A percentile compares a stretch with the other conserved stretches of the same genome.
These are phyloP conservation scores for Aspergillus terreus DNA, from an alignment of 2,329 filamentous ascomycete genomes.

Conservation along the genomic window DNA sequence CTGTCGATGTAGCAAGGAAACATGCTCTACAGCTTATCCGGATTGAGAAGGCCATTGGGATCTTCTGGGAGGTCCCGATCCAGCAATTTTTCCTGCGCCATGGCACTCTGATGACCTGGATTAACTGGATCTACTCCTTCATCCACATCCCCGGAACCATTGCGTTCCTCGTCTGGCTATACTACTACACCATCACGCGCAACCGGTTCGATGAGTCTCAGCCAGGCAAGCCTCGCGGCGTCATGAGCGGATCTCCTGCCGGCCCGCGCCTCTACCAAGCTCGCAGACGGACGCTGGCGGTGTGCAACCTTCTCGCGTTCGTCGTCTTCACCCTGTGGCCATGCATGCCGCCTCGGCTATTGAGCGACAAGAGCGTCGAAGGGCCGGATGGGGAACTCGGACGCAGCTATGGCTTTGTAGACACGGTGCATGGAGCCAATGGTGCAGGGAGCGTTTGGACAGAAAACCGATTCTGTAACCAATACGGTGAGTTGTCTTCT, in stretches of 20 bases:
- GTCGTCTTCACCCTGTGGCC: slow-evolving; percentile 58
- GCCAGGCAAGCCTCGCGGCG: slow-evolving; percentile 33
- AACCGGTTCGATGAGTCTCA: slow-evolving; percentile 46
- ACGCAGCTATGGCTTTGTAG: slow-evolving; percentile 57
- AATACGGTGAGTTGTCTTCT: slow-evolving; percentile 55
- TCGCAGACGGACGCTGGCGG: slow-evolving; percentile 53
- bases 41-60: slow-evolving; percentile 60
- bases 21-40: slow-evolving; percentile 67
- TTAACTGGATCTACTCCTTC: slow-evolving; percentile 71
- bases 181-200: slow-evolving; percentile 65
- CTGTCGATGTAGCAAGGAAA: slow-evolving; percentile 63
- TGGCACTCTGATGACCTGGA: slow-evolving; percentile 60
- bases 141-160: slow-evolving; percentile 77
- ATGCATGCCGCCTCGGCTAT: slow-evolving; percentile 58
- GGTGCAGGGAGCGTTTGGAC: slow-evolving; percentile 69
- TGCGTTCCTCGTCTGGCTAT: slow-evolving; percentile 63
- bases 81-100: slow-evolving; percentile 56
- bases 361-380: slow-evolving; percentile 52
- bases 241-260: slow-evolving; percentile 40
- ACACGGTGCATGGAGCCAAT: slow-evolving; percentile 55
- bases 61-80: slow-evolving; percentile 63
- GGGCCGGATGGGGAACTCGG: slow-evolving; percentile 56
- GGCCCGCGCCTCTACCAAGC: slow-evolving; percentile 55
- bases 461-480: slow-evolving; percentile 69
- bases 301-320: slow-evolving; percentile 58